phyloP scores from a whole-genome alignment of 257 asterid species.

The Capsicum chinense region DNA sequence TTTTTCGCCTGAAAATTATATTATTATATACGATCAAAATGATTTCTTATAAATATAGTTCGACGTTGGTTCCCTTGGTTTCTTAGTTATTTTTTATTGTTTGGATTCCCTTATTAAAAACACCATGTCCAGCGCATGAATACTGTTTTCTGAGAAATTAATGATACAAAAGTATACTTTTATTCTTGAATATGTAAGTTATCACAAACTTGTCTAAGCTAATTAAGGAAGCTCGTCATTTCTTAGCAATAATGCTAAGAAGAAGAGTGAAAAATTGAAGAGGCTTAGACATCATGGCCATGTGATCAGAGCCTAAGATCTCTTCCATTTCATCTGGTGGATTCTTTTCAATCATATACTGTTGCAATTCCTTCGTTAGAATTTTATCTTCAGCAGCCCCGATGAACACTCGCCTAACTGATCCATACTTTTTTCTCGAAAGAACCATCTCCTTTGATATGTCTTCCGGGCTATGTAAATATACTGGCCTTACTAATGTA shows the following conservation, averaged over 20 bases:
- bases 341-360: slow-evolving; percentile 41
- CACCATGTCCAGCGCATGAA: too few relatives aligned
- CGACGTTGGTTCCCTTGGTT: too few relatives aligned
- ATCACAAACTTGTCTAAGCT: background rate
- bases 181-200: background rate
- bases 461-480: slow-evolving; percentile 22
- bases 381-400: background rate
- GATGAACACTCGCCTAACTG: background rate
- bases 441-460: slow-evolving; percentile 27
- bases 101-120: too few relatives aligned
- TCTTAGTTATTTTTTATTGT: too few relatives aligned
- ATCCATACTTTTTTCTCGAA: slow-evolving; percentile 32
- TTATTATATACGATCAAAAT: too few relatives aligned
- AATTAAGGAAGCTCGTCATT: background rate
- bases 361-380: background rate
- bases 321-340: slow-evolving; percentile 39
- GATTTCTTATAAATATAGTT: too few relatives aligned
- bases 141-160: too few relatives aligned
- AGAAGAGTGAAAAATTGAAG: slow-evolving; percentile 33
- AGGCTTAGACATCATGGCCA: slow-evolving; percentile 47
- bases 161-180: background rate
- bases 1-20: too few relatives aligned
- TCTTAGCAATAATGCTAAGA: slow-evolving; percentile 25
- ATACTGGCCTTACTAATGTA: slow-evolving; percentile 33
- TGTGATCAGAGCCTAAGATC: slow-evolving; percentile 43